phyloP scores from a whole-genome alignment of 2,329 filamentous ascomycete species.

The Neonectria punicea region DNA sequence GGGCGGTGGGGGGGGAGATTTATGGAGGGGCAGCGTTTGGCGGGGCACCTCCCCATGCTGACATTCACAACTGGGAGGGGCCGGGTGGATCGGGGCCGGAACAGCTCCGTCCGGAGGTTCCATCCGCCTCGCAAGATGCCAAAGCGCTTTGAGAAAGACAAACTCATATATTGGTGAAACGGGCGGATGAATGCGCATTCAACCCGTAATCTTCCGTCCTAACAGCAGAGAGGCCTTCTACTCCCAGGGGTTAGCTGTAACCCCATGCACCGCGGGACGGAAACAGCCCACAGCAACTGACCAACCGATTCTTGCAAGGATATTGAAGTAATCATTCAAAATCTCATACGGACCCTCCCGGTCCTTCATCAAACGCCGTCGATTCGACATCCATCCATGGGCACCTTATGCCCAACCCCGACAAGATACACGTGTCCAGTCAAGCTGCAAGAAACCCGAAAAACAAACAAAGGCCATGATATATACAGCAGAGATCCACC shows the following conservation, averaged over 20 bases:
- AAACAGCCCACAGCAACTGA: neutral
- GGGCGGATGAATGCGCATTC: neutral
- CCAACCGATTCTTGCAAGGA: slow-evolving; percentile 1
- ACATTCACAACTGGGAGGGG: slow-evolving; percentile 19
- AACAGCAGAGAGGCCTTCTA: no score
- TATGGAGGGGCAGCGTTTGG: slow-evolving; percentile 39
- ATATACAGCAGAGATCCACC: slow-evolving; percentile 35
- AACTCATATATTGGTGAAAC: neutral
- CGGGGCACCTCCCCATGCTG: slow-evolving; percentile 20
- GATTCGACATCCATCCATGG: slow-evolving; percentile 25
- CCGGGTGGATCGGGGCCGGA: slow-evolving; percentile 20
- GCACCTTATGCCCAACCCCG: slow-evolving; percentile 8
- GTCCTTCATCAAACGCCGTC: slow-evolving; percentile 34
- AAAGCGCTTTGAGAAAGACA: neutral
- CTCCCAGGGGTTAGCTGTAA: neutral
- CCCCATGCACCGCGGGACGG: no score
- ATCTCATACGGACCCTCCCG: slow-evolving; percentile 21
- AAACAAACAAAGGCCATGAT: slow-evolving; percentile 26
- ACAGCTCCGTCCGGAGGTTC: slow-evolving; percentile 21
- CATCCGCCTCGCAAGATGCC: neutral
- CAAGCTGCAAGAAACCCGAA: slow-evolving; percentile 11
- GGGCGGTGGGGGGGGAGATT: slow-evolving; percentile 26
- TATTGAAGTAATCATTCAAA: slow-evolving; percentile 21
- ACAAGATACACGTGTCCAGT: slow-evolving; percentile 25
- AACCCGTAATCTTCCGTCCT: neutral